Conservation (phyloP, 1,139 yeast genomes). For the Yarrowia galli region DNA sequence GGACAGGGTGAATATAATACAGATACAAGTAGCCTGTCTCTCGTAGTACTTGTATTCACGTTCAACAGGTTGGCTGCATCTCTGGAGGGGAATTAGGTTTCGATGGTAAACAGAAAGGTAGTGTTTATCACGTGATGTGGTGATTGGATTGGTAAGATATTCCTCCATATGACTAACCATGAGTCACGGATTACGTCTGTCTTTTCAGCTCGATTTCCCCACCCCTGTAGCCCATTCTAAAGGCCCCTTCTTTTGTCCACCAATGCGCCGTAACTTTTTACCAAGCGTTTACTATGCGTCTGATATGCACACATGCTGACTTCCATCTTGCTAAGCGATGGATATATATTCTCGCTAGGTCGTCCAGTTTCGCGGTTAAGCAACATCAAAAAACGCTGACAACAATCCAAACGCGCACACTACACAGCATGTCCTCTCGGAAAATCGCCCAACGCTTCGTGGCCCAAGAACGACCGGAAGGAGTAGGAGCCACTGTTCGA, state of each 20-base stretch:
- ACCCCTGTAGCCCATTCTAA: neutral
- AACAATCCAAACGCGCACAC: neutral
- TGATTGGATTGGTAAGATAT: too few relatives aligned
- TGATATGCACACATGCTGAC: slow-evolving; percentile 1
- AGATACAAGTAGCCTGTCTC: too few relatives aligned
- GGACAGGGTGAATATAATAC: too few relatives aligned
- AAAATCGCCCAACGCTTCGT: slow-evolving; percentile 56
- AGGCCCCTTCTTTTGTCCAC: neutral
- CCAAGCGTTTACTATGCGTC: slow-evolving; percentile 1
- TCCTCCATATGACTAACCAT: neutral
- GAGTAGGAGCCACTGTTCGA: slow-evolving; percentile 88
- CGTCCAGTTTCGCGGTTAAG: neutral
- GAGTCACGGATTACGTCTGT: neutral
- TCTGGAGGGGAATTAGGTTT: neutral
- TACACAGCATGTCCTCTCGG: slow-evolving; percentile 50
- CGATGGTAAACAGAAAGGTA: neutral
- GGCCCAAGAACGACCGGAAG: slow-evolving; percentile 81
- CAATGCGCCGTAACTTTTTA: slow-evolving; percentile 2
- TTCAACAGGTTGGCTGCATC: neutral
- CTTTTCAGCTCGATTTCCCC: neutral
- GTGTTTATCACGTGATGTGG: neutral
- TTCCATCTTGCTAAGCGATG: slow-evolving; percentile 11
- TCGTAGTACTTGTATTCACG: too few relatives aligned
- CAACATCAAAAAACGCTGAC: neutral
- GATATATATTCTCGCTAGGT: neutral